These are phyloP conservation scores for Castanospermum australe DNA, from an alignment of 306 rosid genomes.

Conservation along the genomic window DNA sequence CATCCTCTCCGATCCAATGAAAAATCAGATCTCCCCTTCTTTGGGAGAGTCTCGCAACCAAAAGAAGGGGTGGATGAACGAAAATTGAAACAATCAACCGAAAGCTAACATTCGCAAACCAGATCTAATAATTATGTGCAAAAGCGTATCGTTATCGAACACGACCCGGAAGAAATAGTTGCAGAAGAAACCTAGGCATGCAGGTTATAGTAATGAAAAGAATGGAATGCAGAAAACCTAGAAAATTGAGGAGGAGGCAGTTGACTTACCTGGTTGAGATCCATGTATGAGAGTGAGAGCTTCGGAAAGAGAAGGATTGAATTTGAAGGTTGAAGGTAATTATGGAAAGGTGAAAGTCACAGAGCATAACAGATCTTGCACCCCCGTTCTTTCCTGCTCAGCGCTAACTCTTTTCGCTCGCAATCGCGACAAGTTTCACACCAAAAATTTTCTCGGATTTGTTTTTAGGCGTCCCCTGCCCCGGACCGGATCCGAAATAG, in stretches of 20 bases:
- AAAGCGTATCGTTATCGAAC: background rate
- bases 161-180: background rate
- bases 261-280: constrained; percentile 48
- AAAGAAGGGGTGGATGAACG: background rate
- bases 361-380: constrained; percentile 32
- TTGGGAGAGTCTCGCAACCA: background rate
- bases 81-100: background rate
- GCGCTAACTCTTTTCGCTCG: no score
- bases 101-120: background rate
- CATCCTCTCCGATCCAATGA: background rate
- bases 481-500: no score
- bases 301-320: background rate
- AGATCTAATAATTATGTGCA: constrained; percentile 21
- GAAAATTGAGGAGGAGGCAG: background rate
- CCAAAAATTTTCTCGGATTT: background rate
- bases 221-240: background rate
- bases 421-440: no score
- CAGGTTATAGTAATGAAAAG: no score
- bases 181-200: background rate
- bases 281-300: constrained; percentile 29
- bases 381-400: background rate
- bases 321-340: constrained; percentile 18
- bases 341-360: background rate
- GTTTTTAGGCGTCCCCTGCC: no score
- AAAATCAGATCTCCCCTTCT: background rate